Evolutionary conservation across 345 rosid species (phyloP), one percentile per base, ranked within the genome.

Genomic region (Eucalyptus shirleyi): DNA sequence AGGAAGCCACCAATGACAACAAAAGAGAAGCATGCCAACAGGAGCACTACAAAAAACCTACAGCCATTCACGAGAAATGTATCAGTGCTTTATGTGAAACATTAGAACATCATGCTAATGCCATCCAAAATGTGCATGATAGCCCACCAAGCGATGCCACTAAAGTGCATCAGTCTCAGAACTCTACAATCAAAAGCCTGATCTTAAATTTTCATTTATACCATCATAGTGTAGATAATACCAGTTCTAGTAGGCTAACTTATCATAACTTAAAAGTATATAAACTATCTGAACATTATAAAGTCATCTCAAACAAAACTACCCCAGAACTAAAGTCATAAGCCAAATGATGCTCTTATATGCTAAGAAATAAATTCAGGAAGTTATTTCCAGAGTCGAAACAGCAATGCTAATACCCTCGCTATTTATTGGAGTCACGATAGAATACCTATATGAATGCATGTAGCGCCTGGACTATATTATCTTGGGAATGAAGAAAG

Each of bases 11-110:
- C 99, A 62, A 97, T 95, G 82, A 95, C 24, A 88, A 98, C 96
- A 93, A 97, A 98, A 7, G 99, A 95, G 94, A 95, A 89, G 93
- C 99, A 98, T 88, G 97, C 97, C 47, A 90, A 88, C 55, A 97
- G 93, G 87, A 97, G 99, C 88, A 93, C 98, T 92, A 97, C 89
- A 88, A 98, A 95, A 92, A 96, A 96, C 96, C 99, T 98, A 90
- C 87, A 59, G 89, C 80, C 88, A 86, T 44, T 86, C 40, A 28
- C 37, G 24, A 65, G 62, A 37, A 81, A 34, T 24, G 53, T 21
- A 30, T 77, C 37, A 55, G 26, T 30, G 30, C 60, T 11, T 47
- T 50, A 77, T 37, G 87, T 85, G 82, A 30, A 50, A 28, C 86
- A 89, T 19, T 77, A 77, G 85, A 40, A 77, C 47, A 40, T 77